Conservation (phyloP, 345 rosid genomes). For the Erucastrum elatum region DNA sequence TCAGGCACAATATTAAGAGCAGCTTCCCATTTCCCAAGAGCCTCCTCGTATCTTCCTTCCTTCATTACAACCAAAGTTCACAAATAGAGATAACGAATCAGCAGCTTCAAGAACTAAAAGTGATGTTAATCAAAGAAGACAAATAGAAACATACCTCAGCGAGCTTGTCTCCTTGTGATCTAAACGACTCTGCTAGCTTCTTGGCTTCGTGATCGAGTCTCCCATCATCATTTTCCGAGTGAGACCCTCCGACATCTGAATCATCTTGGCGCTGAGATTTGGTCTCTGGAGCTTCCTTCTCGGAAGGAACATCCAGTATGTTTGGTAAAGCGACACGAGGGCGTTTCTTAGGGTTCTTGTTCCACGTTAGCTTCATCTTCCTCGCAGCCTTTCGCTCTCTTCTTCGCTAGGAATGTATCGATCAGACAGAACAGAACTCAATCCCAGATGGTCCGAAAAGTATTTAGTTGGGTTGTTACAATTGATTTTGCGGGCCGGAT, state of each 20-base stretch:
- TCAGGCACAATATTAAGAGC: slow-evolving; percentile 68
- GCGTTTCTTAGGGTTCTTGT: slow-evolving; percentile 62
- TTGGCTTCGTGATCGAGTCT: slow-evolving; percentile 35
- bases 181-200: slow-evolving; percentile 57
- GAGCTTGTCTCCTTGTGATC: slow-evolving; percentile 65
- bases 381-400: background rate
- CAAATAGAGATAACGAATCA: background rate
- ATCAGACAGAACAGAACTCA: background rate
- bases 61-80: slow-evolving; percentile 36
- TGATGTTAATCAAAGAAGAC: background rate
- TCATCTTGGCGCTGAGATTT: slow-evolving; percentile 20
- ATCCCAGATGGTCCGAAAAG: background rate
- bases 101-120: background rate
- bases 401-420: background rate
- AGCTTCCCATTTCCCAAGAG: slow-evolving; percentile 89
- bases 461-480: background rate
- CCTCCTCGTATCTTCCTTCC: slow-evolving; percentile 84
- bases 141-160: slow-evolving; percentile 58
- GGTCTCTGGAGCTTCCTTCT: slow-evolving; percentile 31
- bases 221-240: background rate
- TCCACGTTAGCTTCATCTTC: slow-evolving; percentile 89
- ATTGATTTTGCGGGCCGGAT: background rate
- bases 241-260: slow-evolving; percentile 9
- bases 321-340: slow-evolving; percentile 44
- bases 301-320: slow-evolving; percentile 65